Evolutionary conservation across 768 basidiomycete genomes (phyloP), one percentile per base, ranked within the genome.

Genomic region (Austroboletus festivus): DNA sequence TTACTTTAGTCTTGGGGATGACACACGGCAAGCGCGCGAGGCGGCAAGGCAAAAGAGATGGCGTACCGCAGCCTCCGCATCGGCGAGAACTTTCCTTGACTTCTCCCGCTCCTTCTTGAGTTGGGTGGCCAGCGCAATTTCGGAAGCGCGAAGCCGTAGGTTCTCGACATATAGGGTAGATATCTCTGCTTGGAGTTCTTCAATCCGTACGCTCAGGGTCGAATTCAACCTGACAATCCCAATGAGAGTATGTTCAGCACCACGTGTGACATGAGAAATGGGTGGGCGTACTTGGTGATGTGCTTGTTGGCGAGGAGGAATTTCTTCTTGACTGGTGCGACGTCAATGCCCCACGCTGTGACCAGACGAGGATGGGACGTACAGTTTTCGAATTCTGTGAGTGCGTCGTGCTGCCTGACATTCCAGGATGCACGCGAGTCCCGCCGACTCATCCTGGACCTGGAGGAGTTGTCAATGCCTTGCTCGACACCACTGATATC

Each of bases 271-370:
- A 42, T n/a, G 24, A n/a, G 44, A 42, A 44, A 46, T 47, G 15
- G 16, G n/a, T 16, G 40, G 30, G 65, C 78, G 33, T 57, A 90
- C 89, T 91, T 92, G 21, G 89, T 90, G 63, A 92, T 92, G 70
- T 91, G 89, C 69, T 90, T 91, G 71, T 92, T 92, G 49, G 89
- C 88, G 51, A 90, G 83, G 19, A 92, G 75, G 60, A 90, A 91
- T 72, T 89, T 91, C 82, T 89, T 89, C 83, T 91, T 91, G 75
- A 91, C 89, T 92, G 64, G 67, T 67, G 75, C 61, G 5, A 28
- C 42, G 18, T 53, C 64, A 41, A 63, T 47, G 33, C 5, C 18
- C 11, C 28, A 35, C 5, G 23, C 18, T 44, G 18, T 15, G 11
- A 31, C 44, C 33, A 51, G 44, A 46, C 28, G 42, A 42, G 39